Conservation (phyloP, 345 rosid genomes). For the Eucalyptus curtisii region DNA sequence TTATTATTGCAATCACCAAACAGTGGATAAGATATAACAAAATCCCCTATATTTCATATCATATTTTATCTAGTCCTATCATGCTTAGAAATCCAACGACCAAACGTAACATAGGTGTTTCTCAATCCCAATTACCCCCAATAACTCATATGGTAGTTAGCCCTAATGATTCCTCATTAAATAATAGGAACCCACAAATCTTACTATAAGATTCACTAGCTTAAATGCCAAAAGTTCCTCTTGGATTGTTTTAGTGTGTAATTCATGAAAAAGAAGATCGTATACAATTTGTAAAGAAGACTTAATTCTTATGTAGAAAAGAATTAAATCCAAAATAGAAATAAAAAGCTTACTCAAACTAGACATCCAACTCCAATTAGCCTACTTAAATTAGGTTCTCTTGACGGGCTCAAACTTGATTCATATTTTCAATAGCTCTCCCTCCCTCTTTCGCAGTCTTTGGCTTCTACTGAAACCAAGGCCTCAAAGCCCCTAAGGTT, state of each 20-base stretch:
- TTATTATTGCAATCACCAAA: too few relatives aligned
- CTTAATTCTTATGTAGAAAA: background rate
- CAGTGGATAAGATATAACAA: fast-evolving
- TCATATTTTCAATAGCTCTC: background rate
- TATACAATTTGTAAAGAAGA: background rate
- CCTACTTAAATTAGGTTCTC: background rate
- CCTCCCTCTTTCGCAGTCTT: too few relatives aligned
- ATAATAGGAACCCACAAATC: background rate
- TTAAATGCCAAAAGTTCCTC: background rate
- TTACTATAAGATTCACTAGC: background rate
- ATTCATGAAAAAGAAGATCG: background rate
- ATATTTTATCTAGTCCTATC: too few relatives aligned
- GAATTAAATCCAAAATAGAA: background rate
- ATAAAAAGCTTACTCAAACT: background rate
- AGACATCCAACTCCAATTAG: background rate
- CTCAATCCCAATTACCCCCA: background rate
- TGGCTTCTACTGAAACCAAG: background rate
- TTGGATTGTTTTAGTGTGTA: background rate
- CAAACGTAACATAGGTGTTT: background rate
- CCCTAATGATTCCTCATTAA: background rate
- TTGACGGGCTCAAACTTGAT: background rate
- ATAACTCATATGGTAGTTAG: background rate
- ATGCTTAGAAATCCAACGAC: too few relatives aligned
- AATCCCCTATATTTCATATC: too few relatives aligned
- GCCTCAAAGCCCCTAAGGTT: background rate